A percentile compares a stretch with the other conserved stretches of the same genome.
Conservation (phyloP, 108 stramenopile genomes). For the Craspedostauros australis region DNA sequence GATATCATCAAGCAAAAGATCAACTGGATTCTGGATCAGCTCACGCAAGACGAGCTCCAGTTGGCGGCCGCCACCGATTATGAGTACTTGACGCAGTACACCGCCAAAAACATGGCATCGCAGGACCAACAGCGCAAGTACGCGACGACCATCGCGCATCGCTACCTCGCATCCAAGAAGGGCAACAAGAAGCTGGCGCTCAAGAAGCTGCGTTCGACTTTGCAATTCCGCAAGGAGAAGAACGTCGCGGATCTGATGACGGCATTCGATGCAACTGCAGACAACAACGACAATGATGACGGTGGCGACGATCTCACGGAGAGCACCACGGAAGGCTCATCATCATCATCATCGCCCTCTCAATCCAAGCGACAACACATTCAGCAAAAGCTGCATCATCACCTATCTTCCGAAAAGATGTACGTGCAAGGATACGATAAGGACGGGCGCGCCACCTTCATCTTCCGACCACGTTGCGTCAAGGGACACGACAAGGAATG, state of each 20-base stretch:
- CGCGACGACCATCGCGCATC: conserved; percentile 4
- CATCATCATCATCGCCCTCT: no score
- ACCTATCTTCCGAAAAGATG: conserved; percentile 17
- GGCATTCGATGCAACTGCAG: conserved; percentile 13
- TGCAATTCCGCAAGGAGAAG: conserved; percentile 19
- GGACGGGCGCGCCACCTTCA: conserved; percentile 30
- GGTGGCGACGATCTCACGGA: background rate
- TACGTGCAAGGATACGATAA: conserved; percentile 36
- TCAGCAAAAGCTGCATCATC: conserved; percentile 1
- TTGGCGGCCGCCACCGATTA: conserved; percentile 23
- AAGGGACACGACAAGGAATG: conserved; percentile 18
- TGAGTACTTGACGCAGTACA: conserved; percentile 15
- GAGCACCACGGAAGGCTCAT: background rate
- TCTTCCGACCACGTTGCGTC: conserved; percentile 29
- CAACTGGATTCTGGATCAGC: conserved; percentile 3
- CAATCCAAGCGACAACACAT: background rate
- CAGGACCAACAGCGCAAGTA: no score
- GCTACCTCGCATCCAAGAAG: conserved; percentile 25
- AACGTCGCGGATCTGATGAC: conserved; percentile 17
- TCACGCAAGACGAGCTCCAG: conserved; percentile 25
- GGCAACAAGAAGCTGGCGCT: conserved; percentile 6
- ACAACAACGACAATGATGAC: no score
- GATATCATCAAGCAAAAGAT: background rate
- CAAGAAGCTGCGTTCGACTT: conserved; percentile 4
- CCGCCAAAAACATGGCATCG: no score